Conservation (phyloP, 129 eudicot species). For the Helianthus annuus region DNA sequence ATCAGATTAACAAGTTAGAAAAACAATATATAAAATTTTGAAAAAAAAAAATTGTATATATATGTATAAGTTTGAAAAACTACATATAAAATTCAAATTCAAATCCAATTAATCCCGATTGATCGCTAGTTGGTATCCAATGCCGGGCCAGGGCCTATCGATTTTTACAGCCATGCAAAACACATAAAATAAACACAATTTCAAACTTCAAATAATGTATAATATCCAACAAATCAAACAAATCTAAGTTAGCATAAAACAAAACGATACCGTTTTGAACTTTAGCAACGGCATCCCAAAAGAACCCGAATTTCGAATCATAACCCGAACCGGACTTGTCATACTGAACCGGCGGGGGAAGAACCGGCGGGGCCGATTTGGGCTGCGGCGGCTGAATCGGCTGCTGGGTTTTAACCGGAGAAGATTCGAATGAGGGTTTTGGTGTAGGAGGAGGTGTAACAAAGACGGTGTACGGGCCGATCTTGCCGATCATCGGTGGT, state of each 20-base stretch:
- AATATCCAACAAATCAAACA: too few relatives aligned
- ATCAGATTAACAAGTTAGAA: too few relatives aligned
- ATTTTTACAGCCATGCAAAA: too few relatives aligned
- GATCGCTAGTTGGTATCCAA: too few relatives aligned
- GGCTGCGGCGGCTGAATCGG: slow-evolving; percentile 30
- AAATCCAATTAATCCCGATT: too few relatives aligned
- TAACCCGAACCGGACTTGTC: slow-evolving; percentile 35
- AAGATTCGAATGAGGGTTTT: slow-evolving; percentile 25
- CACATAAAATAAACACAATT: too few relatives aligned
- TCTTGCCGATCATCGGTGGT: slow-evolving; percentile 87
- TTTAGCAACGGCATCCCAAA: slow-evolving; percentile 80
- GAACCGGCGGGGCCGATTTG: slow-evolving; percentile 6
- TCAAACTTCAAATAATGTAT: too few relatives aligned
- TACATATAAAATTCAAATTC: too few relatives aligned
- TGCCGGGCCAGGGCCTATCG: too few relatives aligned
- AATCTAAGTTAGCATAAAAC: neutral
- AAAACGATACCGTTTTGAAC: slow-evolving; percentile 68
- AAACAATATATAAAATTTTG: too few relatives aligned
- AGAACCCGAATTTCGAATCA: slow-evolving; percentile 55
- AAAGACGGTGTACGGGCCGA: slow-evolving; percentile 92
- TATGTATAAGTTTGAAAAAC: too few relatives aligned
- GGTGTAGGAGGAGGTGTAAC: slow-evolving; percentile 78
- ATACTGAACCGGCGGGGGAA: slow-evolving; percentile 52
- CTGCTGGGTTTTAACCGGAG: slow-evolving; percentile 27
- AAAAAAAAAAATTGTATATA: too few relatives aligned